phyloP scores from a whole-genome alignment of 352 stramenopile genomes.

The Pythium dissotocum region DNA sequence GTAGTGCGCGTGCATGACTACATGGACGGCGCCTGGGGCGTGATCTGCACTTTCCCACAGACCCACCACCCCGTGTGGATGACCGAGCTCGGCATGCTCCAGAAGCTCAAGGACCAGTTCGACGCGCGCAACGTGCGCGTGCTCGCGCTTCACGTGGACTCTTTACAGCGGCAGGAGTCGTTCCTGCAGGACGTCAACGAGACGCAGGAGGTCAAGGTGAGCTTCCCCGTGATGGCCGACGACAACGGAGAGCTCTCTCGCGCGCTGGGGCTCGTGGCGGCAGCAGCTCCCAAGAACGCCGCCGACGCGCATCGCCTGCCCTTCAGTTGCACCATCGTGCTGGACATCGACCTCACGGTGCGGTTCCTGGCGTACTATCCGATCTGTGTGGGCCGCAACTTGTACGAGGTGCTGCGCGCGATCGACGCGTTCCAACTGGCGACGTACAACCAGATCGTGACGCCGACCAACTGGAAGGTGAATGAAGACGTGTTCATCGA shows the following conservation, averaged over 20 bases:
- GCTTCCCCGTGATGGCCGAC: conserved; percentile 72
- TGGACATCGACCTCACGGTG: conserved; percentile 79
- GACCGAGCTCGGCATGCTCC: conserved; percentile 75
- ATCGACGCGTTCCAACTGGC: conserved; percentile 74
- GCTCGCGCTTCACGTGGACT: conserved; percentile 49
- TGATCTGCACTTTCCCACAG: conserved; percentile 73
- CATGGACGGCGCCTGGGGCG: conserved; percentile 65
- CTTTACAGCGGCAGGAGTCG: conserved; percentile 39
- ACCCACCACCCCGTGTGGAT: conserved; percentile 75
- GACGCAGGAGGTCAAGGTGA: conserved; percentile 76
- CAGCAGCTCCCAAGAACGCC: conserved; percentile 44
- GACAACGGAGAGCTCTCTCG: conserved; percentile 65
- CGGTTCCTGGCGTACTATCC: conserved; percentile 68
- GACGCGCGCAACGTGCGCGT: conserved; percentile 73
- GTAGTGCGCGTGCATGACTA: conserved; percentile 74
- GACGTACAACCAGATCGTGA: conserved; percentile 76
- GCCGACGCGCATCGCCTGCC: conserved; percentile 56
- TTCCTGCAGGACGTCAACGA: conserved; percentile 81
- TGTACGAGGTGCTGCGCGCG: conserved; percentile 76
- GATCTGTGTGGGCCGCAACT: conserved; percentile 68
- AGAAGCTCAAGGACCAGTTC: conserved; percentile 82
- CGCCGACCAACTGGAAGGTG: conserved; percentile 84
- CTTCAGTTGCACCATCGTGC: conserved; percentile 64
- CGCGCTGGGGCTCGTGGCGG: conserved; percentile 48
- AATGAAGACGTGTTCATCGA: conserved; percentile 88